These are phyloP conservation scores for Colletotrichum sp. DNA, from an alignment of 2,329 filamentous ascomycete genomes.

Conservation along the genomic window DNA sequence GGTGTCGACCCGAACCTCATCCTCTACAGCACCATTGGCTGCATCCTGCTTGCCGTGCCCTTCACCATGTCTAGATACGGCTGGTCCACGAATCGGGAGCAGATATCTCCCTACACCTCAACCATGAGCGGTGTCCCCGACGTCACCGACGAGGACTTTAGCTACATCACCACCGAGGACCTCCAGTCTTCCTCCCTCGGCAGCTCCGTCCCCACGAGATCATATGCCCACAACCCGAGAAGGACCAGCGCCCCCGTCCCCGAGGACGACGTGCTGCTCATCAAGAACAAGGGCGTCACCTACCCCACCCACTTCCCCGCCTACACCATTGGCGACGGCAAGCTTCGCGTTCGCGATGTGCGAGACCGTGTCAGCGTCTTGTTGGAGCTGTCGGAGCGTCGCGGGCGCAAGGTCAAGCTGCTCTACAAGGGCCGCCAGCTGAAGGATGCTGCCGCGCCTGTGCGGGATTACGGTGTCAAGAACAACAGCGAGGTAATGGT, in stretches of 20 bases:
- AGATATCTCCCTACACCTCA: conserved; percentile 58
- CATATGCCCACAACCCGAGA: conserved; percentile 42
- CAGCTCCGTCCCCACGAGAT: conserved; percentile 36
- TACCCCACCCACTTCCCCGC: conserved; percentile 77
- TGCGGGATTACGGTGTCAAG: conserved; percentile 66
- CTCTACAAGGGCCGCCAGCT: conserved; percentile 76
- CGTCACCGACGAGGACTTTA: conserved; percentile 78
- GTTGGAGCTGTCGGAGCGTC: conserved; percentile 63
- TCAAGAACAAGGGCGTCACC: conserved; percentile 70
- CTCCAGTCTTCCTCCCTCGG: conserved; percentile 52
- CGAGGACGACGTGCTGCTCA: conserved; percentile 73
- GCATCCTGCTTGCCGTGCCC: conserved; percentile 52
- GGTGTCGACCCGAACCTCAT: conserved; percentile 54
- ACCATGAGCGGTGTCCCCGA: conserved; percentile 54
- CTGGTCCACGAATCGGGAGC: conserved; percentile 50
- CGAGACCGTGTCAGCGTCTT: conserved; percentile 70
- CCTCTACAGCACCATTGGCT: conserved; percentile 56
- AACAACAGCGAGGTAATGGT: conserved; percentile 64
- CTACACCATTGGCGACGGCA: conserved; percentile 76
- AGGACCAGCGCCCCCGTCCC: conserved; percentile 37
- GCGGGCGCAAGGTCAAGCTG: conserved; percentile 63
- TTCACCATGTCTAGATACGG: conserved; percentile 62
- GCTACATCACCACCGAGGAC: conserved; percentile 83
- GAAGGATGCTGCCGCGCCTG: conserved; percentile 64
- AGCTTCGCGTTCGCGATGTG: conserved; percentile 70